Conservation (phyloP, 768 basidiomycete genomes). For the Lactifluus echinatus region DNA sequence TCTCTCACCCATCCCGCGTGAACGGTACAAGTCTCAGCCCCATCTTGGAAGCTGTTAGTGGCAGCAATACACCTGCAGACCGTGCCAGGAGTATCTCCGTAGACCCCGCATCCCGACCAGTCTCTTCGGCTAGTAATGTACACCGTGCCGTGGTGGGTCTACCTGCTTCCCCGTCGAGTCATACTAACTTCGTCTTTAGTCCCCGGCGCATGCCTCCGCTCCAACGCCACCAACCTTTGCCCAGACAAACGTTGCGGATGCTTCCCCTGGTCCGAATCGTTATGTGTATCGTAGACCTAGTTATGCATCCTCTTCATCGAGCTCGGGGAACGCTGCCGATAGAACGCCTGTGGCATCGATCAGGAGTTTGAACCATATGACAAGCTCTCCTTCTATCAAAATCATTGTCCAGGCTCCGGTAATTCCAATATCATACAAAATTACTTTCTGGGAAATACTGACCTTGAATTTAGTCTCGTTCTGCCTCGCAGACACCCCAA, state of each 20-base stretch:
- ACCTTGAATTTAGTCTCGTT: constrained; percentile 11
- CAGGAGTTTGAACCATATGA: constrained; percentile 11
- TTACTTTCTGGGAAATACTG: background rate
- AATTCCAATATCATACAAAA: background rate
- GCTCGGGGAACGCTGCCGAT: background rate
- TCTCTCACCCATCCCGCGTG: constrained; percentile 12
- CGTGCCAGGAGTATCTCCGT: constrained; percentile 12
- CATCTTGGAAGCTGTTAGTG: constrained; percentile 17
- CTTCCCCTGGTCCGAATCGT: background rate
- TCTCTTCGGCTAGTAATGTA: constrained; percentile 5
- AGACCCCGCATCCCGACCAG: constrained; percentile 9
- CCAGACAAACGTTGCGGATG: background rate
- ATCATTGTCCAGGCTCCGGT: constrained; percentile 15
- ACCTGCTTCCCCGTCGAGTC: background rate
- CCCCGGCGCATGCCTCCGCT: background rate
- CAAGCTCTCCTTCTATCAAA: constrained; percentile 13
- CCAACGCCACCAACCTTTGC: constrained; percentile 2
- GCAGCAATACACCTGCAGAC: constrained; percentile 15
- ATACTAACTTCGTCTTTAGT: background rate
- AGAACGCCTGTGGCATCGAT: constrained; percentile 10
- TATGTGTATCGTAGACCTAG: constrained; percentile 17
- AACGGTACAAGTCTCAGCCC: constrained; percentile 12
- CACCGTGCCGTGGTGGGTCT: constrained; percentile 2
- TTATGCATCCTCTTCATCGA: constrained; percentile 14
- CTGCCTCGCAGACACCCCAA: constrained; percentile 19